Percentiles rank a stretch among this genome's conserved stretches.
Evolutionary conservation across 305 asterid species (phyloP).

Genomic region (Coffea humblotiana): DNA sequence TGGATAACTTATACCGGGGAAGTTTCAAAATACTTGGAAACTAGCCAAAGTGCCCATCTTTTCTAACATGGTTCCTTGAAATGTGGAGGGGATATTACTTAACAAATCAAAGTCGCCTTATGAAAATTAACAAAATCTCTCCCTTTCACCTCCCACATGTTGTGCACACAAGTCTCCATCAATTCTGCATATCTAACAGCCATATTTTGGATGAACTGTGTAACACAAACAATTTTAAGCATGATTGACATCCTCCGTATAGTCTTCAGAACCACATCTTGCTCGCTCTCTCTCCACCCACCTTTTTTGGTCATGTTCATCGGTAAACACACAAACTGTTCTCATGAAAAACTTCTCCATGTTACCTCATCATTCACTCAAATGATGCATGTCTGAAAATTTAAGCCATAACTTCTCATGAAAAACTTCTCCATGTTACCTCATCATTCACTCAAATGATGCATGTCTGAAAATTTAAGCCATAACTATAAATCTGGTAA

Average conservation of each 20-base stretch:
- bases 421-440: background rate
- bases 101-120: background rate
- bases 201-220: background rate
- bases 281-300: background rate
- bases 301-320: too few species aligned
- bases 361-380: too few species aligned
- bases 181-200: background rate
- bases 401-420: too few species aligned
- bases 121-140: too few species aligned
- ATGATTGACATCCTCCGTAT: background rate
- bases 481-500: too few species aligned
- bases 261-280: too few species aligned
- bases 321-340: too few species aligned
- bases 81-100: background rate
- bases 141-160: too few species aligned
- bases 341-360: too few species aligned
- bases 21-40: too few species aligned
- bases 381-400: too few species aligned
- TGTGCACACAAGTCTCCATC: background rate
- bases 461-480: background rate
- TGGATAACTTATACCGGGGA: background rate
- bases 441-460: background rate
- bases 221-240: background rate
- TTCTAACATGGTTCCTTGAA: background rate
- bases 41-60: too few species aligned